phyloP scores from a whole-genome alignment of 805 yeast species.

The Scheffersomyces lignosus region DNA sequence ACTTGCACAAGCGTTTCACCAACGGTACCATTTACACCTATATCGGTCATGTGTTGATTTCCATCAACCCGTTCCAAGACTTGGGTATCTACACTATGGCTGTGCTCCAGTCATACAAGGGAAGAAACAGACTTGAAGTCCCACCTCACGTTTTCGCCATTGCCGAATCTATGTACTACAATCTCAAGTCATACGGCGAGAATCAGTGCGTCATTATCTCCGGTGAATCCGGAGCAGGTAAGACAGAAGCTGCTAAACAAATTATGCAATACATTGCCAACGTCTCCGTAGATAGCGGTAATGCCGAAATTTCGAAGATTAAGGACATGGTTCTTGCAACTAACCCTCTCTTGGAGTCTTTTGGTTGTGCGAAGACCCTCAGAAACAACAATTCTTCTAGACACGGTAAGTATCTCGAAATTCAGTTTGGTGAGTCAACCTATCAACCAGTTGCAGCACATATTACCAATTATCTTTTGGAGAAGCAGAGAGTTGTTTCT shows the following conservation, averaged over 20 bases:
- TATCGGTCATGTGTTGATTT: conserved; percentile 91
- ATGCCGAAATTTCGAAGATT: conserved; percentile 75
- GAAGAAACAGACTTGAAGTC: conserved; percentile 91
- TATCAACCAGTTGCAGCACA: conserved; percentile 94
- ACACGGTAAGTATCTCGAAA: conserved; percentile 92
- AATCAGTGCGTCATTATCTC: conserved; percentile 96
- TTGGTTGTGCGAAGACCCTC: conserved; percentile 91
- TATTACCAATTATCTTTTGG: conserved; percentile 90
- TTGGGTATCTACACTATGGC: conserved; percentile 90
- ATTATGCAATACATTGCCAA: conserved; percentile 96
- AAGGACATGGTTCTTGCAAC: conserved; percentile 98
- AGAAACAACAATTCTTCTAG: conserved; percentile 88
- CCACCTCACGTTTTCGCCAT: conserved; percentile 98
- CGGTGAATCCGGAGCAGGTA: conserved; percentile 98
- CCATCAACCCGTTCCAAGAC: conserved; percentile 95
- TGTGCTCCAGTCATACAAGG: conserved; percentile 73
- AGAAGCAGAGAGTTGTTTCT: conserved; percentile 95
- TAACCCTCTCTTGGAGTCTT: conserved; percentile 85
- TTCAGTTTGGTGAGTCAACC: conserved; percentile 67
- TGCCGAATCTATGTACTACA: conserved; percentile 95
- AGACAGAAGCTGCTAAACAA: conserved; percentile 96
- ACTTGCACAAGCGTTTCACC: conserved; percentile 83
- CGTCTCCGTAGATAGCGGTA: conserved; percentile 66
- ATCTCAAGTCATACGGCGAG: conserved; percentile 90
- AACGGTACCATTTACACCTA: conserved; percentile 90